Evolutionary conservation across 202 grass and related monocot genomes (phyloP).

Genomic region (Musa balbisiana): DNA sequence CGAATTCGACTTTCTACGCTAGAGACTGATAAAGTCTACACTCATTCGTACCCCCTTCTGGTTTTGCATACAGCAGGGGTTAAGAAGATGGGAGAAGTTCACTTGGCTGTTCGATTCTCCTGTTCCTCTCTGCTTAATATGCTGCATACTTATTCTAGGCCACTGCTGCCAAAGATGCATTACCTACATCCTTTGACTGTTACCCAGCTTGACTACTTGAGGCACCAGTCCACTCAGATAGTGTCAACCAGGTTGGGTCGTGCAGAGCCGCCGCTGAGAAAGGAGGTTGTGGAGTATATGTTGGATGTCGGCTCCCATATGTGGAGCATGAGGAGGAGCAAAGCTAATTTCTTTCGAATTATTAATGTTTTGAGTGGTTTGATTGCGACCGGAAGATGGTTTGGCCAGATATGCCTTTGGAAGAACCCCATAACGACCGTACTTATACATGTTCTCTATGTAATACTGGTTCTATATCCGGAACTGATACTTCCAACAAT

Average conservation of each 20-base stretch:
- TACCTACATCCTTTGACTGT: conserved; percentile 52
- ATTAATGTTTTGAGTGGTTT: conserved; percentile 40
- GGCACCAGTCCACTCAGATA: conserved; percentile 51
- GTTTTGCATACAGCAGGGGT: conserved; percentile 45
- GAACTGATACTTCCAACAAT: conserved; percentile 50
- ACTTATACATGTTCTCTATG: conserved; percentile 48
- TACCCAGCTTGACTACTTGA: conserved; percentile 44
- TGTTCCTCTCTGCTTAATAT: conserved; percentile 55
- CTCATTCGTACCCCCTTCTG: conserved; percentile 42
- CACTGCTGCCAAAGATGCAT: conserved; percentile 62
- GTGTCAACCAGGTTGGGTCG: conserved; percentile 49
- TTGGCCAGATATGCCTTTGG: conserved; percentile 51
- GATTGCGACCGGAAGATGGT: conserved; percentile 43
- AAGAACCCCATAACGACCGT: conserved; percentile 50
- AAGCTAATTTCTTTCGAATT: conserved; percentile 62
- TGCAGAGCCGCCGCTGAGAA: conserved; percentile 49
- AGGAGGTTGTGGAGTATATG: conserved; percentile 66
- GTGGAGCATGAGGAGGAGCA: conserved; percentile 68
- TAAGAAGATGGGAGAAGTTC: conserved; percentile 72
- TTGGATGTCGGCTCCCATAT: conserved; percentile 62
- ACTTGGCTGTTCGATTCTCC: conserved; percentile 51
- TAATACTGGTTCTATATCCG: conserved; percentile 48
- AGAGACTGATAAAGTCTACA: conserved; percentile 47
- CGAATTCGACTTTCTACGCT: conserved; percentile 55
- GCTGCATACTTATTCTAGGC: conserved; percentile 51